phyloP scores from a whole-genome alignment of 148 eudicot genomes.

The Cornus controversa region DNA sequence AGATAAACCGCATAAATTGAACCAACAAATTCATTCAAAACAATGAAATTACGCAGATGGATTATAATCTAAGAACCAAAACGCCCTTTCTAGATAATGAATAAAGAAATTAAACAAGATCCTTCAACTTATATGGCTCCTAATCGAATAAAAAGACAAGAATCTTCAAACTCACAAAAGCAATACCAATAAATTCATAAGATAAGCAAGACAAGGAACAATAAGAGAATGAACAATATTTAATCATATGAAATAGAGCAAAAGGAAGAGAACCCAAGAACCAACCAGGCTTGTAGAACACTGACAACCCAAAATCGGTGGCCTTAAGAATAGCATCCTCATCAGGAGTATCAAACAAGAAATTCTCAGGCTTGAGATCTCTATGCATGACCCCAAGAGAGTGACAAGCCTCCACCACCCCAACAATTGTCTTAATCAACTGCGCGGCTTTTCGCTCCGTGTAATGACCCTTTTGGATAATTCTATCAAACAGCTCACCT shows the following conservation, averaged over 20 bases:
- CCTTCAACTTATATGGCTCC: neutral
- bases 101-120: neutral
- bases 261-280: constrained; percentile 11
- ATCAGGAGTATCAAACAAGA: constrained; percentile 51
- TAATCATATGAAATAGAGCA: neutral
- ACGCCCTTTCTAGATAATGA: neutral
- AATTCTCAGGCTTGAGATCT: constrained; percentile 83
- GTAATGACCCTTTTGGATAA: constrained; percentile 74
- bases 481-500: constrained; percentile 72
- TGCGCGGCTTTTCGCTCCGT: constrained; percentile 58
- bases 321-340: constrained; percentile 74
- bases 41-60: neutral
- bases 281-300: constrained; percentile 79
- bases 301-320: constrained; percentile 71
- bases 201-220: neutral
- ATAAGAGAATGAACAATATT: neutral
- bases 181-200: neutral
- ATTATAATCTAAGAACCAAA: neutral
- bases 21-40: neutral
- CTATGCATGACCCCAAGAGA: constrained; percentile 86
- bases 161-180: neutral
- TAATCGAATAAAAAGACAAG: constrained; percentile 2
- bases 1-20: neutral
- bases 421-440: constrained; percentile 64
- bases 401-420: constrained; percentile 75